A percentile compares a stretch with the other conserved stretches of the same genome.
phyloP scores from a whole-genome alignment of 1,284 basidiomycete genomes.

The Kalmanozyma brasiliensis region DNA sequence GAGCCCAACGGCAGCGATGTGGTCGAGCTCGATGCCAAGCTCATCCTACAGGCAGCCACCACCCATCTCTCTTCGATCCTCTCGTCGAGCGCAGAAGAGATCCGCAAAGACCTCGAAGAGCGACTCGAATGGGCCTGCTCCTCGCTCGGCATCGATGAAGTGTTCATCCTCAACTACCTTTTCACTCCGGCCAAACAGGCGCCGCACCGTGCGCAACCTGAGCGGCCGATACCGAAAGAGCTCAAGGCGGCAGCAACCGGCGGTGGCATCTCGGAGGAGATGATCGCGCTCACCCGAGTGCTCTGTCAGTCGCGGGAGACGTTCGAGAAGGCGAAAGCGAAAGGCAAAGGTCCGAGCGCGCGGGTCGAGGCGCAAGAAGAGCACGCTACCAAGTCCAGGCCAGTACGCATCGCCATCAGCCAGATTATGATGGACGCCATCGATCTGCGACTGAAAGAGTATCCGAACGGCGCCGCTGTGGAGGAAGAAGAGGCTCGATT shows the following conservation, averaged over 20 bases:
- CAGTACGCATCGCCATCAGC: slow-evolving; percentile 20
- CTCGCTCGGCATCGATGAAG: slow-evolving; percentile 60
- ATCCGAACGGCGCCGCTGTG: slow-evolving; percentile 18
- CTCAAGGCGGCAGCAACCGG: slow-evolving; percentile 68
- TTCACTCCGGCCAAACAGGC: slow-evolving; percentile 46
- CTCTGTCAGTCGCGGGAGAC: slow-evolving; percentile 75
- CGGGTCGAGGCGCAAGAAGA: slow-evolving; percentile 71
- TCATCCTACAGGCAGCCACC: slow-evolving; percentile 73
- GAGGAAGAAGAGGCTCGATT: slow-evolving; percentile 74
- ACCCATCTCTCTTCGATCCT: slow-evolving; percentile 11
- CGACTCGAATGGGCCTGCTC: slow-evolving; percentile 59
- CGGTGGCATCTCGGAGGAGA: slow-evolving; percentile 73
- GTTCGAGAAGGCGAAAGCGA: slow-evolving; percentile 76
- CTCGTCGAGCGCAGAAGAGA: slow-evolving; percentile 5
- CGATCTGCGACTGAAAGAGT: slow-evolving; percentile 34
- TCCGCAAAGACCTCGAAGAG: slow-evolving; percentile 29
- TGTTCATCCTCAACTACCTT: slow-evolving; percentile 56
- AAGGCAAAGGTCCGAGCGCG: slow-evolving; percentile 82
- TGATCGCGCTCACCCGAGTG: slow-evolving; percentile 79
- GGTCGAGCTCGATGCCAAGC: slow-evolving; percentile 83
- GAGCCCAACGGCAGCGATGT: slow-evolving; percentile 87
- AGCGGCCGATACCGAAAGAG: slow-evolving; percentile 28
- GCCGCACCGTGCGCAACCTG: slow-evolving; percentile 48
- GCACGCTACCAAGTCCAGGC: slow-evolving; percentile 19
- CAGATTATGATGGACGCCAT: slow-evolving; percentile 47